Evolutionary conservation across 2,329 filamentous ascomycete genomes (phyloP), one percentile per base, ranked within the genome.

Genomic region (Paecilomyces formosus): DNA sequence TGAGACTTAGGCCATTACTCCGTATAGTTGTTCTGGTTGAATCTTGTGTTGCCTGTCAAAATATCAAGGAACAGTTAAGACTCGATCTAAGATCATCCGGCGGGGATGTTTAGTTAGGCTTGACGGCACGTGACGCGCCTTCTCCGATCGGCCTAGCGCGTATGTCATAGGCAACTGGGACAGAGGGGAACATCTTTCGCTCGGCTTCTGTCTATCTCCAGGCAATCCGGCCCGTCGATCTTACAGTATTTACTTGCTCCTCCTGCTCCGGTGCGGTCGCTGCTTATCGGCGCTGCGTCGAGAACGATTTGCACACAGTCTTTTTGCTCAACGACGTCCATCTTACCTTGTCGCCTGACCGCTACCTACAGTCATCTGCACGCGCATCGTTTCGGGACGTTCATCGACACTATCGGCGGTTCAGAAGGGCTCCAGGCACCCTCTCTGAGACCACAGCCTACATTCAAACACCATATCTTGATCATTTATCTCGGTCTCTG

Each of bases 101-200:
- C 59, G 54, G 54, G 33, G 45, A 50, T 45, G 30, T 57, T 33
- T 9, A 35, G 53, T 53, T 58, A 60, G 56, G 35, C n/a, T 50
- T 49, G 51, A n/a, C 28, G 39, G 13, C 71, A 74, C 71, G 72
- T 74, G 71, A 74, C 66, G n/a, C 1, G 1, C 5, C 12, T 33
- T 31, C 64, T 65, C 60, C 64, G 65, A 70, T 67, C 67, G 69
- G 68, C 62, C 60, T 65, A 64, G 65, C 63, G 68, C 61, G 68
- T 67, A 73, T 73, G 71, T 73, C 71, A 73, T 72, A 65, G 67
- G 64, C 24, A 61, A 55, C 66, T 64, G 31, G 55, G 45, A 45
- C 21, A 63, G 65, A 68, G 69, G 70, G 70, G 68, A 69, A 71
- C 33, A 56, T 26, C 45, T 22, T 39, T 21, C 26, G 45, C 54